Evolutionary conservation across 106 monocot genomes (phyloP).

Genomic region (Platanthera guangdongensis): DNA sequence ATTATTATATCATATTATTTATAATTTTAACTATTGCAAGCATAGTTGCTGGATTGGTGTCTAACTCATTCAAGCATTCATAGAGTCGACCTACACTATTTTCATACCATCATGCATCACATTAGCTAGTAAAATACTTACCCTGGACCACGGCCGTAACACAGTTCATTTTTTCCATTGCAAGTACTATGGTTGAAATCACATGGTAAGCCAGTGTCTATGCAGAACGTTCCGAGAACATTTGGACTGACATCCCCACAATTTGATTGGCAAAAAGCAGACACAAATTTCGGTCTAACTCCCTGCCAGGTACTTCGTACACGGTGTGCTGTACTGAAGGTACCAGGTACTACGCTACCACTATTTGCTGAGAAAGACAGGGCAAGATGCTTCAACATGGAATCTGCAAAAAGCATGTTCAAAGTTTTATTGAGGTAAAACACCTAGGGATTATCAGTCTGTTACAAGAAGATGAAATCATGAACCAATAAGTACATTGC

Average conservation of each 20-base stretch:
- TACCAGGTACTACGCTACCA: constrained; percentile 45
- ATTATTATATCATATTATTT: no score
- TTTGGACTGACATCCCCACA: constrained; percentile 98
- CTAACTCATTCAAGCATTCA: no score
- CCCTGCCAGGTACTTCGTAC: constrained; percentile 42
- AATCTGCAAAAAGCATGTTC: constrained; percentile 27
- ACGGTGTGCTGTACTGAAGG: constrained; percentile 31
- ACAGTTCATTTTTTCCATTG: constrained; percentile 89
- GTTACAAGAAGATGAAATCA: background rate
- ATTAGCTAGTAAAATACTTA: constrained; percentile 10
- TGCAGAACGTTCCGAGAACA: constrained; percentile 83
- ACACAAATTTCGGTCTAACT: constrained; percentile 52
- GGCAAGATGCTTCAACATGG: constrained; percentile 37
- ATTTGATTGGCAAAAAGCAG: constrained; percentile 95
- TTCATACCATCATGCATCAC: no score
- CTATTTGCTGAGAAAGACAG: constrained; percentile 62
- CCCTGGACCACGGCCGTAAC: constrained; percentile 95
- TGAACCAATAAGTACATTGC: background rate
- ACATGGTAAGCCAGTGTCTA: constrained; percentile 73
- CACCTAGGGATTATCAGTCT: background rate
- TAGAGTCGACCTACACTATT: no score
- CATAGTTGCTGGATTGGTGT: no score
- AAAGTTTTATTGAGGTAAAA: background rate
- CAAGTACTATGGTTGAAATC: constrained; percentile 96
- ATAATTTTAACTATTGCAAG: no score